Base-by-base conservation (phyloP, 108 stramenopile genomes). In the Skeletonema grethae region DNA sequence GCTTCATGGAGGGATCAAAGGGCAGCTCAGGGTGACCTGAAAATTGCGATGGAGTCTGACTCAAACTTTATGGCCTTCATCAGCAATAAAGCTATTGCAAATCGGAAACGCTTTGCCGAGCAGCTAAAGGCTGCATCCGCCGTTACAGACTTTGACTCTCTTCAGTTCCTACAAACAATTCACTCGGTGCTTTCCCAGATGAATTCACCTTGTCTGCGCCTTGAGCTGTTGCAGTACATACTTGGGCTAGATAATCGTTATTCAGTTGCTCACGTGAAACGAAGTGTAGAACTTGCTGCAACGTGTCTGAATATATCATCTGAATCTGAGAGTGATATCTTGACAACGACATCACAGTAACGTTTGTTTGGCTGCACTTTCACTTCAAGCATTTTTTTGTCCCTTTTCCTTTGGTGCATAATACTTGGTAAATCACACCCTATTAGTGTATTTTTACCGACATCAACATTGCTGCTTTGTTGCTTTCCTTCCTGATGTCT, bases 191-290 rank as follows among this genome's bases (percentile, higher is more conserved):
- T 89, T 30, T 61, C 76, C 32, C 67, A 79, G 48, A 95, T 94
- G 94, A 84, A 91, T 69, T 87, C 87, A 18, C 96, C 96, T 28
- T 93, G 91, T 59, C 70, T 97, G 59, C 88, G 96, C 28, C 77
- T 97, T 35, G 96, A 97, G 67, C 65, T 97, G 6, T 69, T 97
- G 48, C 96, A 95, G 61, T 97, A 88, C 66, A 88, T 94, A n/a
- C 76, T 97, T 20, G 94, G 94, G 0, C 81, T 97, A 29, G 96
- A 95, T 65, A 92, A 95, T 75, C 84, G 94, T 16, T 95, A 90
- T 72, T 95, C 94, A 29, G 69, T 95, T 7, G 91, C 90, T 24
- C 94, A 95, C 70, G 91, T 95, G 5, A 84, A 87, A 28, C 77
- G 94, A 41, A 82, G 84, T 65, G 82, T 95, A 34, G 91, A 93